Base-by-base conservation (phyloP, 805 yeast species). In the Yarrowia alimentaria region DNA sequence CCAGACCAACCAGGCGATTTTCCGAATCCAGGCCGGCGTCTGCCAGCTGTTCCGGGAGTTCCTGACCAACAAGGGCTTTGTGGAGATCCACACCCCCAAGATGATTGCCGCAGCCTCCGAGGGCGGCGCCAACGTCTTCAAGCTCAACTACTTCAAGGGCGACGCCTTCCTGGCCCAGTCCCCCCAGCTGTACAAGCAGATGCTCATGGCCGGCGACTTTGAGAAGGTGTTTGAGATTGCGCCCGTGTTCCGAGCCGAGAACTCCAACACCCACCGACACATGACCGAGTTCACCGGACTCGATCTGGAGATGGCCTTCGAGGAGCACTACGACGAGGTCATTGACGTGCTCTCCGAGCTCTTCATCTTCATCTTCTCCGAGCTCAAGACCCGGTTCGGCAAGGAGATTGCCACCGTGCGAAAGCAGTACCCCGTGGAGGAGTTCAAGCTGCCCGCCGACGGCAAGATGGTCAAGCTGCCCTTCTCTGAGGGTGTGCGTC, bases 201-300 rank as follows among this genome's bases (percentile, higher is more conserved):
- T 91, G 77, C 80, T 91, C 68, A 93, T 93, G 71, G 96, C 97
- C 38, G 94, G 95, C 54, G 99, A 93, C 73, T 93, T 91, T 62
- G 99, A 93, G 75, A 81, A 80, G 63, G 99, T 93, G 42, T 93
- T 80, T 66, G 99, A 93, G 74, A 78, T 93, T 63, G 98, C 93
- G 1, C 98, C 99, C 28, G 98, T 93, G 34, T 93, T 93, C 79
- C 81, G 99, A 72, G 99, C 99, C 53, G 99, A 93, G 71, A 91
- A 93, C 77, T 91, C 98, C 56, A 90, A 93, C 75, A 91, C 99
- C 16, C 98, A 93, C 70, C 90, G 99, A 74, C 99, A 93, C 71
- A 83, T 93, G 95, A 93, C 99, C 53, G 99, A 93, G 72, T 93
- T 93, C 68, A 85, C 85, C 56, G 99, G 99, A 54, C 81, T 94